These are phyloP conservation scores for Aspergillus jensenii DNA, from an alignment of 2,329 filamentous ascomycete species.

Conservation along the genomic window DNA sequence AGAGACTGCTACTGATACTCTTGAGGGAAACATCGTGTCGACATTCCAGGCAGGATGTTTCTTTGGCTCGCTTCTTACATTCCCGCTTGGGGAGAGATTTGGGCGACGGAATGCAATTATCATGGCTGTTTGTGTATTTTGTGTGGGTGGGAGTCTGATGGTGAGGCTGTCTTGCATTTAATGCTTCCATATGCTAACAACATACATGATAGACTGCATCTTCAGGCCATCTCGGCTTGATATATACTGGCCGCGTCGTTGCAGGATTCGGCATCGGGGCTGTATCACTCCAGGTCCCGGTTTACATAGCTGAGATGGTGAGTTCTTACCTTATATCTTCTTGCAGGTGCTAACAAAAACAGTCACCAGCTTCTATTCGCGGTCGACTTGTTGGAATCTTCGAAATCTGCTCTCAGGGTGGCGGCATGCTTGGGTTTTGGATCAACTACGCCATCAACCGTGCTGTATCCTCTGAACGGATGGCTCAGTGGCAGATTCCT, in stretches of 20 bases:
- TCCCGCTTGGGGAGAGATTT: slow-evolving; percentile 36
- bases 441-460: slow-evolving; percentile 51
- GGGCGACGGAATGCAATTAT: slow-evolving; percentile 58
- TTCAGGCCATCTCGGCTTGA: slow-evolving; percentile 6
- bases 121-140: slow-evolving; percentile 54
- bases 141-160: slow-evolving; percentile 45
- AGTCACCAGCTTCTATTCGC: slow-evolving; percentile 56
- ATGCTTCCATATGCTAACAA: too few species aligned
- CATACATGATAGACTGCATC: neutral
- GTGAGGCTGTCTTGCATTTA: neutral
- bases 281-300: slow-evolving; percentile 10
- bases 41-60: slow-evolving; percentile 19
- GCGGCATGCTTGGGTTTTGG: slow-evolving; percentile 46
- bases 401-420: slow-evolving; percentile 53
- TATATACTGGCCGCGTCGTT: slow-evolving; percentile 5
- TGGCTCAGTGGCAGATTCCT: slow-evolving; percentile 59
- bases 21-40: slow-evolving; percentile 14
- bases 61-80: slow-evolving; percentile 34
- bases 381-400: slow-evolving; percentile 60
- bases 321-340: slow-evolving; percentile 45
- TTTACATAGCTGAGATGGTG: slow-evolving; percentile 11
- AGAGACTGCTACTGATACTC: slow-evolving; percentile 1
- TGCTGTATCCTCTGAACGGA: slow-evolving; percentile 32
- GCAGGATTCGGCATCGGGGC: slow-evolving; percentile 11
- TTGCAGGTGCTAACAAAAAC: slow-evolving; percentile 34